Base-by-base conservation (phyloP, 192 early-diverging fungal species). In the Dimargaris verticillata region DNA sequence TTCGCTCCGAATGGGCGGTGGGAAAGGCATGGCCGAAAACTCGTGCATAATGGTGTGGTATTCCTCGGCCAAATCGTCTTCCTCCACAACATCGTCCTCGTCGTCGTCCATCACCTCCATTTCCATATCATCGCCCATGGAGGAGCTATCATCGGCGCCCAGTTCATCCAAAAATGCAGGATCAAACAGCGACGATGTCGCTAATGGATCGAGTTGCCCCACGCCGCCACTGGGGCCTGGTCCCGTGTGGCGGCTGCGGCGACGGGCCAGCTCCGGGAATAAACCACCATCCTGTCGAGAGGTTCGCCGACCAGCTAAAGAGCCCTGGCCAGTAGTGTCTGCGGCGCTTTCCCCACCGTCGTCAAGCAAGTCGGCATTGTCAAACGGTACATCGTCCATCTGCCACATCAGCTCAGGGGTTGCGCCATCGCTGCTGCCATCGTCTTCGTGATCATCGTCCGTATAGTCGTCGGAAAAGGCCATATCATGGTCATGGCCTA, bases 401-500 rank as follows among this genome's bases (percentile, higher is more conserved):
- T 48, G 18, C 47, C 47, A 48, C 20, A 20, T 17, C 12, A 48
- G 15, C 20, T 48, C 47, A 64, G 13, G 64, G 63, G 6, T 66
- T 41, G 70, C 73, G 71, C 33, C 33, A 2, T 28, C 63, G 2
- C 63, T 60, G 29, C 64, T 60, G 20, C 61, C 54, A n/a, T 62
- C 49, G 46, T 44, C 46, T 11, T 44, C n/a, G 1, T 29, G 46
- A 42, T 53, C 62, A 15, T 57, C 53, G 12, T 74, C 72, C 26
- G 77, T 72, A 55, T 70, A 74, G 14, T 57, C 53, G 12, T 74
- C 72, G 33, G 77, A 74, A 55, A 70, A 74, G 14, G 69, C 70
- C 3, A 70, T 67, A 54, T 74, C 82, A 12, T 72, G 73, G 26
- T 77, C 80, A 42, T 72, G 74, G 25, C 74, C 74, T 38, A 38